A percentile compares a stretch with the other conserved stretches of the same genome.
Evolutionary conservation across 208 protist genomes (phyloP).

Genomic region (Leishmania mexicana): DNA sequence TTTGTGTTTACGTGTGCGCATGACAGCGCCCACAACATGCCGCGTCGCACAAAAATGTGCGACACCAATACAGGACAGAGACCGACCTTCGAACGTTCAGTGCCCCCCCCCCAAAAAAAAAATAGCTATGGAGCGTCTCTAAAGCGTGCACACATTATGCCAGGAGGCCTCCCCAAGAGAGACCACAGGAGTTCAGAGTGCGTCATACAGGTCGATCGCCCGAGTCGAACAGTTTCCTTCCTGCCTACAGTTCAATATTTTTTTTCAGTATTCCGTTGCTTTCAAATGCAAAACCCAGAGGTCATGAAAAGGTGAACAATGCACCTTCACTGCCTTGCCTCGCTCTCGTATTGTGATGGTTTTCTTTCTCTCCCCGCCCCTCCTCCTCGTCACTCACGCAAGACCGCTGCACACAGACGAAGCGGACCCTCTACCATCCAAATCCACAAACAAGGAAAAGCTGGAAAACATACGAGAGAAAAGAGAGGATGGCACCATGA

Average conservation of each 20-base stretch:
- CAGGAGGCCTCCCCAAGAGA: not conserved
- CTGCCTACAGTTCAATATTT: not conserved
- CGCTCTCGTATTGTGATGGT: not conserved
- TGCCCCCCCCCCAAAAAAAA: not conserved
- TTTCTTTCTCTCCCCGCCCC: not conserved
- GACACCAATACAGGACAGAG: not conserved
- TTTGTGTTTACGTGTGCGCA: not conserved
- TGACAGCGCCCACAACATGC: not conserved
- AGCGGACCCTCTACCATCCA: not conserved
- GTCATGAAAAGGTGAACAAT: not conserved
- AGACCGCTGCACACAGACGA: not conserved
- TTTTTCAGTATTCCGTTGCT: not conserved
- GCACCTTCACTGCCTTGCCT: not conserved
- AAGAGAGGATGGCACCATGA: too few relatives aligned
- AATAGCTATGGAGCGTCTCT: not conserved
- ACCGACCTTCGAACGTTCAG: not conserved
- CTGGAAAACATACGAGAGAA: not conserved
- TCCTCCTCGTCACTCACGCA: not conserved
- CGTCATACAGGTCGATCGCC: not conserved
- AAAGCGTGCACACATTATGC: not conserved
- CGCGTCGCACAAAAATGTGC: not conserved
- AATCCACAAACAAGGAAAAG: not conserved
- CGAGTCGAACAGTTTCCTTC: not conserved
- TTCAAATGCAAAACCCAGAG: slow-evolving; percentile 3
- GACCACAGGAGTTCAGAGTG: not conserved